phyloP scores from a whole-genome alignment of 768 basidiomycete species.

The Candolleomyces aberdarensis region DNA sequence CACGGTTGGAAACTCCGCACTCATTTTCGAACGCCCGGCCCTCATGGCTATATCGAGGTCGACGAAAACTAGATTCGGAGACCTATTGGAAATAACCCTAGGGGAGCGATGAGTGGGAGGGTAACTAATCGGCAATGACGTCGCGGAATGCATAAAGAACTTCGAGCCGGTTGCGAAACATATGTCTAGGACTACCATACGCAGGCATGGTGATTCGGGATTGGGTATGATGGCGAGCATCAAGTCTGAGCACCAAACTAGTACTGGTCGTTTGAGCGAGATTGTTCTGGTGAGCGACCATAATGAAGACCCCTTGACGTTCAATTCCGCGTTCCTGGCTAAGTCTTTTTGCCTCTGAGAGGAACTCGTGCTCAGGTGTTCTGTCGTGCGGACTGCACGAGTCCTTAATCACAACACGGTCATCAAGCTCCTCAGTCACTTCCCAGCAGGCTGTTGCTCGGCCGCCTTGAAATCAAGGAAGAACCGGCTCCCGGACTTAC shows the following conservation, averaged over 20 bases:
- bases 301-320: background rate
- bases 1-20: background rate
- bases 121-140: background rate
- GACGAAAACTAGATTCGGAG: background rate
- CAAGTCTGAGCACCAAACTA: background rate
- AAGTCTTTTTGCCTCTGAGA: background rate
- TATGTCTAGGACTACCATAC: background rate
- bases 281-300: background rate
- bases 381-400: background rate
- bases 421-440: background rate
- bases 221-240: background rate
- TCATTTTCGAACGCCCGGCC: background rate
- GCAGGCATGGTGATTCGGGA: background rate
- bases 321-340: too few species aligned
- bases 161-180: background rate
- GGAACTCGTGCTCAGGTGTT: too few species aligned
- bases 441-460: too few species aligned
- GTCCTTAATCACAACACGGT: background rate
- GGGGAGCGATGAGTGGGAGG: background rate
- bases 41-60: conserved; percentile 4
- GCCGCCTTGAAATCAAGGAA: too few species aligned
- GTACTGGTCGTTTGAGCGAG: background rate
- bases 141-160: background rate
- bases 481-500: conserved; percentile 74
- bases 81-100: background rate